Evolutionary conservation across 768 basidiomycete genomes (phyloP), one percentile per base, ranked within the genome.

Genomic region (Mycena filopes): DNA sequence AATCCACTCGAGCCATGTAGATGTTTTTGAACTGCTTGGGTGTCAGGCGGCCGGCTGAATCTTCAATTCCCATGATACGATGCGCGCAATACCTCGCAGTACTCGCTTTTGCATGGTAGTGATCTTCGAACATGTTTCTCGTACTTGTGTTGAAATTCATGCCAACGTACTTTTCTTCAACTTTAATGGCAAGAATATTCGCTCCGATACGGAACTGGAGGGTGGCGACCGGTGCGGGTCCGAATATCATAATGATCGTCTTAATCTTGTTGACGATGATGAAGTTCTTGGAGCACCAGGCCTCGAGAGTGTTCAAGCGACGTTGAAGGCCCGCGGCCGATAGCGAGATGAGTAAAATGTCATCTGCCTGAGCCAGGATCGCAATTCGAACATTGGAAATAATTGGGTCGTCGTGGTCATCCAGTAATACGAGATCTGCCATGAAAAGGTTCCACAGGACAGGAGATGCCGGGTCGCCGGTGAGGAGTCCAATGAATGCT

Each of bases 391-490:
- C 31, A n/a, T 29, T 29, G 31, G 49, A 50, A 12, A 33, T 2
- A 13, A 50, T 50, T 7, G 49, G 9, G 55, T 75, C 71, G 51
- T 72, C 67, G 2, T 29, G 10, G 49, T 73, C 65, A 16, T 41
- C 25, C 1, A 31, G 31, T 16, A 73, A 25, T 8, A 26, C 31
- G 12, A 74, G 28, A 55, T 73, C 74, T 1, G 71, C 56, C 21
- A 75, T 43, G 63, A 70, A 76, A 15, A 75, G 45, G 41, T 63
- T 74, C 72, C 73, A 76, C 7, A 75, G 68, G 8, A 64, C 66
- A 11, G 74, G 74, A 2, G 74, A 76, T 4, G 68, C 66, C 13
- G 73, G 69, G 60, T 75, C 75, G 3, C 75, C 74, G 21, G 68
- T 75, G 11, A 76, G 64, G 0, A 76, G 51, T 15, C 75, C 73